Conservation (phyloP, 768 basidiomycete genomes). For the Mycena vulgaris region DNA sequence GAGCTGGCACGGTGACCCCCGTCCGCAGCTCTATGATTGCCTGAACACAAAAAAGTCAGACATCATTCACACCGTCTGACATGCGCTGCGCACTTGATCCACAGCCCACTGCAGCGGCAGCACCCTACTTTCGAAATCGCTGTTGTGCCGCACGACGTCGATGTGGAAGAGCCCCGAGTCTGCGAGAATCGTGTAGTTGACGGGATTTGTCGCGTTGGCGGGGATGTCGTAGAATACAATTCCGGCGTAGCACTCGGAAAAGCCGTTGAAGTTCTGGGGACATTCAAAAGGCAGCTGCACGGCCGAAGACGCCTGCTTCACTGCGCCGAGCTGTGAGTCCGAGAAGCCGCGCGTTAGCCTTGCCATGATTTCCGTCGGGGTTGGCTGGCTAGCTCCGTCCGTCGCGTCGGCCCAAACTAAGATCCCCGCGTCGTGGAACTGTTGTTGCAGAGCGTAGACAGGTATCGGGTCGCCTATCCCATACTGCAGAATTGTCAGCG, state of each 20-base stretch:
- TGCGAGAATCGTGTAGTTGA: conserved; percentile 81
- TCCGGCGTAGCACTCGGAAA: conserved; percentile 80
- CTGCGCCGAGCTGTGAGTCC: conserved; percentile 59
- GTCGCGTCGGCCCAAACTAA: conserved; percentile 82
- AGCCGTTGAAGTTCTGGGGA: conserved; percentile 80
- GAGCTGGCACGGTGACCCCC: conserved; percentile 67
- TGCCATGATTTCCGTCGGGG: conserved; percentile 72
- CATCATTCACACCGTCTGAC: not conserved
- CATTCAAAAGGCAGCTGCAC: conserved; percentile 70
- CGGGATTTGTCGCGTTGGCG: conserved; percentile 47
- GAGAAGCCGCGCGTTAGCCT: conserved; percentile 70
- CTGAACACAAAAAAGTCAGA: conserved; percentile 50
- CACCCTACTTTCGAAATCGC: conserved; percentile 78
- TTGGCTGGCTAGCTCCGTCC: conserved; percentile 66
- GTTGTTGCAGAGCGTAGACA: conserved; percentile 60
- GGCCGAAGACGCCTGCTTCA: conserved; percentile 64
- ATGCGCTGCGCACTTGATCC: conserved; percentile 66
- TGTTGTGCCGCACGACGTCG: conserved; percentile 75
- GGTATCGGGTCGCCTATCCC: conserved; percentile 73
- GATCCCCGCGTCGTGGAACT: conserved; percentile 67
- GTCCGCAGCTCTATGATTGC: conserved; percentile 81
- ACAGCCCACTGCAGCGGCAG: conserved; percentile 85
- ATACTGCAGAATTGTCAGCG: conserved; percentile 56
- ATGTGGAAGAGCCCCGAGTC: conserved; percentile 77
- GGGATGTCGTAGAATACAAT: conserved; percentile 75